phyloP scores from a whole-genome alignment of 495 filamentous ascomycete species.

The Neurospora cerealis region DNA sequence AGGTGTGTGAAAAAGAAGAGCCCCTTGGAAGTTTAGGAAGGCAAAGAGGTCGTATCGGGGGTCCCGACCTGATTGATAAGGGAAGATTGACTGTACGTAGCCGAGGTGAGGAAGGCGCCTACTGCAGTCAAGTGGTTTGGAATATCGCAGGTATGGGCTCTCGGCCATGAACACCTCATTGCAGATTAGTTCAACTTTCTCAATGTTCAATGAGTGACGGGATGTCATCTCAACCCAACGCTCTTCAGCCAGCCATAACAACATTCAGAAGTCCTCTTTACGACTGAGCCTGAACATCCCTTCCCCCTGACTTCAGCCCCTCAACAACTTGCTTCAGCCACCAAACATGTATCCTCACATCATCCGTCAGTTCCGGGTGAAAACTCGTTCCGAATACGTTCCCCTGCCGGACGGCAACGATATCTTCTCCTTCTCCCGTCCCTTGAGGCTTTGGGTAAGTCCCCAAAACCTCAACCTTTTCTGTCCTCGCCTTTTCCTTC shows the following conservation, averaged over 20 bases:
- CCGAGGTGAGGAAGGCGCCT: too few relatives aligned
- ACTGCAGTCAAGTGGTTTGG: too few relatives aligned
- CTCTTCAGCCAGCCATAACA: neutral
- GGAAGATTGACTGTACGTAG: too few relatives aligned
- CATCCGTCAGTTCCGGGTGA: slow-evolving; percentile 87
- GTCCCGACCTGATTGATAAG: too few relatives aligned
- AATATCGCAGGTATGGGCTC: too few relatives aligned
- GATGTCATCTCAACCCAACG: neutral
- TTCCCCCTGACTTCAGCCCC: slow-evolving; percentile 3
- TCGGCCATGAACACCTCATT: neutral
- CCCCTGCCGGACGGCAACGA: slow-evolving; percentile 82
- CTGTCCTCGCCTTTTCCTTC: neutral
- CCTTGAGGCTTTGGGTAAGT: slow-evolving; percentile 29
- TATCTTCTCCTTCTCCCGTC: slow-evolving; percentile 46
- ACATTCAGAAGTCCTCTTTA: neutral
- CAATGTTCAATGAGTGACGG: neutral
- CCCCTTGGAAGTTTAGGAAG: too few relatives aligned
- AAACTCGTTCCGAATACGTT: slow-evolving; percentile 97
- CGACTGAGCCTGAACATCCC: neutral
- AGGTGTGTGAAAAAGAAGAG: too few relatives aligned
- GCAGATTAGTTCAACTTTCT: neutral
- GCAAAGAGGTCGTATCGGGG: too few relatives aligned
- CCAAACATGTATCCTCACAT: slow-evolving; percentile 86
- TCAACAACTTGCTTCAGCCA: slow-evolving; percentile 69
- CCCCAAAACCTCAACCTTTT: slow-evolving; percentile 48